These are phyloP conservation scores for Kwoniella dejecticola DNA, from an alignment of 768 basidiomycete species.

Conservation along the genomic window DNA sequence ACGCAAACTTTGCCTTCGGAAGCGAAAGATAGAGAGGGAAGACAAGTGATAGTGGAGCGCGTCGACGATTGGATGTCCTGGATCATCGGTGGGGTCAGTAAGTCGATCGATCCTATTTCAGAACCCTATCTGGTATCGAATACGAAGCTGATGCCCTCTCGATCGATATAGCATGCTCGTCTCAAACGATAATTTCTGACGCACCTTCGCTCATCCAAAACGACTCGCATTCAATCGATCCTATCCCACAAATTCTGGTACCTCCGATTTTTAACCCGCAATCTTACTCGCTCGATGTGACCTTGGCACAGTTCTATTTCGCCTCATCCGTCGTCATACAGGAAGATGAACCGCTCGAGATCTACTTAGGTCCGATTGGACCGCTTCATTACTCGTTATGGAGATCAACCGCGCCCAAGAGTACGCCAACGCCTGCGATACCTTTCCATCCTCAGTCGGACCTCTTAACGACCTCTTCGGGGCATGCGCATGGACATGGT, in stretches of 20 bases:
- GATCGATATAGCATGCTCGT: slow-evolving; percentile 52
- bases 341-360: slow-evolving; percentile 65
- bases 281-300: slow-evolving; percentile 76
- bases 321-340: slow-evolving; percentile 56
- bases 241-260: slow-evolving; percentile 83
- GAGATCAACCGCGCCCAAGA: slow-evolving; percentile 15
- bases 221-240: slow-evolving; percentile 81
- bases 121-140: not conserved
- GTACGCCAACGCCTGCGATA: slow-evolving; percentile 5
- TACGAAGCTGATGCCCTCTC: not conserved
- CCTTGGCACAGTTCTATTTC: slow-evolving; percentile 85
- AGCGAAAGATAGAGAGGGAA: not conserved
- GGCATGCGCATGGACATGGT: not conserved
- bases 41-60: slow-evolving; percentile 65
- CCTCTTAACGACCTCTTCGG: not conserved
- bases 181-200: slow-evolving; percentile 85
- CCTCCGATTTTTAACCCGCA: slow-evolving; percentile 72
- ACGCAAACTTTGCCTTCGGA: not conserved
- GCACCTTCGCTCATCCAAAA: slow-evolving; percentile 53
- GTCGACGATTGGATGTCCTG: slow-evolving; percentile 94
- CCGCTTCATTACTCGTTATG: slow-evolving; percentile 71
- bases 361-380: slow-evolving; percentile 86
- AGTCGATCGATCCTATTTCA: slow-evolving; percentile 21
- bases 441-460: not conserved
- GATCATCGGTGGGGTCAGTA: slow-evolving; percentile 95